Evolutionary conservation across 768 basidiomycete genomes (phyloP), one percentile per base, ranked within the genome.

Genomic region (Lentinula sp.): DNA sequence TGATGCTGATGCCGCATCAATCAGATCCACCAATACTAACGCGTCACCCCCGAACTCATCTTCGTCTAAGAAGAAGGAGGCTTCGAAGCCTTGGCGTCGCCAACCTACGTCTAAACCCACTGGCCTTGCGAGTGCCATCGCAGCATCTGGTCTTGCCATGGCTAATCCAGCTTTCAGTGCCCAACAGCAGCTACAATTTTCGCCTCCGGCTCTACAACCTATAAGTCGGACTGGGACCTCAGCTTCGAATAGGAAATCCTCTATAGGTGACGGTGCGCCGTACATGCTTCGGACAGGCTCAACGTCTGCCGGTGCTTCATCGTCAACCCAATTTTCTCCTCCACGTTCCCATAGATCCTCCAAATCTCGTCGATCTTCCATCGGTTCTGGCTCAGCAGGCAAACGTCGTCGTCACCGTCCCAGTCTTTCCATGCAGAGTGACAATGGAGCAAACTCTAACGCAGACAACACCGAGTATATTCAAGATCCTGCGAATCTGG

Each of bases 121-220:
- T 0, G 83, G 84, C 23, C 78, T 89, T n/a, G 87, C 88, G 4
- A 79, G 80, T 56, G 88, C 87, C 1, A 78, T 88, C 54, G 86
- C 87, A 1, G 83, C 85, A 2, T 84, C 85, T 16, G 85, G 87
- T 16, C 73, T 87, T 35, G 81, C 85, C 50, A 88, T 90, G 81
- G 83, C 84, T 10, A 83, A 85, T 63, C 75, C 84, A 0, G 76
- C 76, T 1, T 69, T 85, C 59, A 77, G 78, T 2, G 72, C 81
- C 4, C 80, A 81, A 18, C 81, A 81, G 15, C 76, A 77, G 51
- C 72, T 77, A 13, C 77, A 77, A 41, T 71, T 77, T 33, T 67
- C 65, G 46, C 71, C 74, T 36, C 70, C 71, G 42, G 51, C 58
- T 28, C 33, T 39, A 2, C 45, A 57, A 32, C 35, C 53, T 33